Percentiles rank a stretch among this genome's conserved stretches.
phyloP scores from a whole-genome alignment of 768 basidiomycete genomes.

The Rubroboletus satanas region DNA sequence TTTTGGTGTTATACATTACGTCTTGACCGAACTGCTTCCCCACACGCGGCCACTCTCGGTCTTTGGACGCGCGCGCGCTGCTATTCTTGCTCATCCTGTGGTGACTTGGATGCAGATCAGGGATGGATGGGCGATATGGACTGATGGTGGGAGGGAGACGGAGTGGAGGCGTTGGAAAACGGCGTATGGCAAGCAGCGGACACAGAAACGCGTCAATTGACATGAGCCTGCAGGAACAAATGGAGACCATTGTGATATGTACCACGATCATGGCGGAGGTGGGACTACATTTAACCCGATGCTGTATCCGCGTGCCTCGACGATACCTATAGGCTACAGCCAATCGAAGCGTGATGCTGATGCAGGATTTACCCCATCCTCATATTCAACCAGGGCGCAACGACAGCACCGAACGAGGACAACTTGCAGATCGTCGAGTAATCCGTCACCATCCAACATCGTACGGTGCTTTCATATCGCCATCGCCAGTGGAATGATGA shows the following conservation, averaged over 20 bases:
- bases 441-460: no score
- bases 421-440: no score
- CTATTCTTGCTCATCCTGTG: slow-evolving; percentile 53
- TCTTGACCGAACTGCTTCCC: slow-evolving; percentile 57
- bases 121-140: slow-evolving; percentile 81
- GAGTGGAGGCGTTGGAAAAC: slow-evolving; percentile 69
- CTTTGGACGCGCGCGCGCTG: slow-evolving; percentile 46
- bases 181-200: slow-evolving; percentile 46
- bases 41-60: slow-evolving; percentile 47
- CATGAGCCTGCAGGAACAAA: no score
- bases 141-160: slow-evolving; percentile 68
- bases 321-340: not conserved
- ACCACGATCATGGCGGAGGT: slow-evolving; percentile 49
- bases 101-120: slow-evolving; percentile 65
- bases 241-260: not conserved
- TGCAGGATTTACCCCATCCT: no score
- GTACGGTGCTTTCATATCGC: no score
- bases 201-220: slow-evolving; percentile 20
- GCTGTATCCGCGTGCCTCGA: slow-evolving; percentile 6
- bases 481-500: no score
- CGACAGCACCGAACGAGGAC: no score
- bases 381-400: no score
- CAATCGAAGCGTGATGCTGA: not conserved
- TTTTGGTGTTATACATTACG: slow-evolving; percentile 54
- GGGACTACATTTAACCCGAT: slow-evolving; percentile 28